phyloP scores from a whole-genome alignment of 2,329 filamentous ascomycete genomes.

The Monilinia vaccinii-corymbosi region DNA sequence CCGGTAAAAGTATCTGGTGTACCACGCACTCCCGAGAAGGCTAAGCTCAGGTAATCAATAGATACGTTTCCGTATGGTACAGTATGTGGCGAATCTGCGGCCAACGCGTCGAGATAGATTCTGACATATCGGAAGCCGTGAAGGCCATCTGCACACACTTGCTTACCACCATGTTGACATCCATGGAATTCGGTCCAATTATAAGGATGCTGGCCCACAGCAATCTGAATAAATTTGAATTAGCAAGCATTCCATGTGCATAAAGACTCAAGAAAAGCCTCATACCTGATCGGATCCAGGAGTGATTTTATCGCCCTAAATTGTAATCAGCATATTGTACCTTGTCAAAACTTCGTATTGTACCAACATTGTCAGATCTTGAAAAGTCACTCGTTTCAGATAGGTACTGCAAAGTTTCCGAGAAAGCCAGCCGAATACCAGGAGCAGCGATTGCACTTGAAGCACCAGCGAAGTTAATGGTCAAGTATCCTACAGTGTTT shows the following conservation, averaged over 20 bases:
- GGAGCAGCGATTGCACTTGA: conserved; percentile 23
- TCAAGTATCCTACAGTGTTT: conserved; percentile 37
- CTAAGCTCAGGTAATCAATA: conserved; percentile 36
- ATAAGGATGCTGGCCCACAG: conserved; percentile 35
- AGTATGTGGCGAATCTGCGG: conserved; percentile 37
- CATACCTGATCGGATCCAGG: conserved; percentile 40
- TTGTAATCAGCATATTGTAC: conserved; percentile 5
- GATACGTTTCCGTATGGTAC: conserved; percentile 34
- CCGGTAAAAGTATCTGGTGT: conserved; percentile 41
- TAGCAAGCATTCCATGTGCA: neutral
- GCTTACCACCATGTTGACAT: conserved; percentile 33
- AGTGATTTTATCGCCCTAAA: conserved; percentile 32
- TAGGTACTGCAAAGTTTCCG: conserved; percentile 39
- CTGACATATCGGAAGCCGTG: conserved; percentile 45
- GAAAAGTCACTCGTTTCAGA: conserved; percentile 39
- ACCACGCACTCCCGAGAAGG: conserved; percentile 38
- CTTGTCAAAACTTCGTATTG: neutral
- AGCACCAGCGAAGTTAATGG: conserved; percentile 35
- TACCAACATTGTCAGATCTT: conserved; percentile 37
- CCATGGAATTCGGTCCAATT: conserved; percentile 39
- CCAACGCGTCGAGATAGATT: conserved; percentile 38
- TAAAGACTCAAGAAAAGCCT: too few species aligned
- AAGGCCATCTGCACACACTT: conserved; percentile 43
- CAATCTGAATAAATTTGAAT: conserved; percentile 31
- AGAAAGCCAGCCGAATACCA: conserved; percentile 39